Conservation (phyloP, 140 eudicot species). For the Artemisia princeps region DNA sequence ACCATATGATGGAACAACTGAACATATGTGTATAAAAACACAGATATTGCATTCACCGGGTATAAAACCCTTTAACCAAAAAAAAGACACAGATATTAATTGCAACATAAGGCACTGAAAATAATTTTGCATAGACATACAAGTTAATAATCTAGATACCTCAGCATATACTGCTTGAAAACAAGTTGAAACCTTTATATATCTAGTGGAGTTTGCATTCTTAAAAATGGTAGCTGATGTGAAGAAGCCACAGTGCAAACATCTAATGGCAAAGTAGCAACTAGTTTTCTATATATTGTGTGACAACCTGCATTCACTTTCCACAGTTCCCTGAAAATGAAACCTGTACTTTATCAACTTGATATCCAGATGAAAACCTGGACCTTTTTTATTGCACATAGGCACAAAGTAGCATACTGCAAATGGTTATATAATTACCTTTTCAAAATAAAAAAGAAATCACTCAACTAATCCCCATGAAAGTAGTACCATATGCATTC, state of each 20-base stretch:
- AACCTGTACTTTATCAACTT: constrained; percentile 9
- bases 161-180: constrained; percentile 20
- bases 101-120: neutral
- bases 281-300: neutral
- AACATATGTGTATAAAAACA: neutral
- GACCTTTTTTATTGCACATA: constrained; percentile 11
- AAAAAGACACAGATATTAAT: neutral
- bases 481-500: constrained; percentile 8
- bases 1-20: neutral
- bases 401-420: constrained; percentile 23
- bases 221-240: constrained; percentile 29
- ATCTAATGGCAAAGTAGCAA: constrained; percentile 34
- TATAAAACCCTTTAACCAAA: too few relatives aligned
- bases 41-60: neutral
- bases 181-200: constrained; percentile 25
- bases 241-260: constrained; percentile 28
- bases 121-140: too few relatives aligned
- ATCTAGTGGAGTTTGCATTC: constrained; percentile 27
- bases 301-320: constrained; percentile 18
- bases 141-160: neutral
- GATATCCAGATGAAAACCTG: constrained; percentile 14
- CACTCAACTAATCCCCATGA: constrained; percentile 24
- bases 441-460: constrained; percentile 20
- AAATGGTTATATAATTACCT: constrained; percentile 20
- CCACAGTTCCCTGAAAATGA: constrained; percentile 23